These are phyloP conservation scores for Geotrichum siamense DNA, from an alignment of 1,139 yeast genomes.

Conservation along the genomic window DNA sequence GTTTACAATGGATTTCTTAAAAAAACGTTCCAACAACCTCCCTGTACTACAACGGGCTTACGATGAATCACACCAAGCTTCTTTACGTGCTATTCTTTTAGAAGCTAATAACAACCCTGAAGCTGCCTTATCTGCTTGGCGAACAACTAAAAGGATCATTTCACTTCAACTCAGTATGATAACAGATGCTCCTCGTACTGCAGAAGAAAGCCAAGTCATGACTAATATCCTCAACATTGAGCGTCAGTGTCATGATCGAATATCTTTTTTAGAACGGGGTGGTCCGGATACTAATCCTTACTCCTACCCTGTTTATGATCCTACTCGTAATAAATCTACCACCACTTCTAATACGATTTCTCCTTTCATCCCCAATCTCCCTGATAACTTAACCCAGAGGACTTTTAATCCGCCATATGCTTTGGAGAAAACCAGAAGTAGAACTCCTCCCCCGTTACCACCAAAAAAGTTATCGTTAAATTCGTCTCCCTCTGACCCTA, in stretches of 20 bases:
- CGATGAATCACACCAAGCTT: conserved; percentile 35
- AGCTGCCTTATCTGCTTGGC: conserved; percentile 33
- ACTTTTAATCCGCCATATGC: background rate
- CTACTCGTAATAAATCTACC: background rate
- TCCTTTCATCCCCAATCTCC: conserved; percentile 1
- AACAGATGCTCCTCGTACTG: conserved; percentile 27
- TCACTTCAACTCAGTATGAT: conserved; percentile 28
- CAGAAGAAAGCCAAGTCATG: conserved; percentile 32
- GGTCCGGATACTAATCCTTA: conserved; percentile 17
- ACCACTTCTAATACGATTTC: background rate
- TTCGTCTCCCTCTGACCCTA: conserved; percentile 2
- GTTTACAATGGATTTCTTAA: conserved; percentile 15
- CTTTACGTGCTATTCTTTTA: conserved; percentile 34
- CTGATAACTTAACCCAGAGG: conserved; percentile 5
- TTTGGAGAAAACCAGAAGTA: background rate
- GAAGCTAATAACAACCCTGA: conserved; percentile 32
- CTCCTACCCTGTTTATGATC: conserved; percentile 5
- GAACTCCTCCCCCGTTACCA: conserved; percentile 13
- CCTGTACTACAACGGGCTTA: conserved; percentile 30
- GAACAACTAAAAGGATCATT: conserved; percentile 29
- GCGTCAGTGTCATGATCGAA: conserved; percentile 35
- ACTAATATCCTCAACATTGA: conserved; percentile 34
- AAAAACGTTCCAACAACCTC: conserved; percentile 14
- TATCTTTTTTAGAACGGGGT: conserved; percentile 25
- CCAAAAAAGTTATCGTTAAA: conserved; percentile 15